Evolutionary conservation across 495 filamentous ascomycete species (phyloP).

Genomic region (Pseudomonodictys pantanalensis): DNA sequence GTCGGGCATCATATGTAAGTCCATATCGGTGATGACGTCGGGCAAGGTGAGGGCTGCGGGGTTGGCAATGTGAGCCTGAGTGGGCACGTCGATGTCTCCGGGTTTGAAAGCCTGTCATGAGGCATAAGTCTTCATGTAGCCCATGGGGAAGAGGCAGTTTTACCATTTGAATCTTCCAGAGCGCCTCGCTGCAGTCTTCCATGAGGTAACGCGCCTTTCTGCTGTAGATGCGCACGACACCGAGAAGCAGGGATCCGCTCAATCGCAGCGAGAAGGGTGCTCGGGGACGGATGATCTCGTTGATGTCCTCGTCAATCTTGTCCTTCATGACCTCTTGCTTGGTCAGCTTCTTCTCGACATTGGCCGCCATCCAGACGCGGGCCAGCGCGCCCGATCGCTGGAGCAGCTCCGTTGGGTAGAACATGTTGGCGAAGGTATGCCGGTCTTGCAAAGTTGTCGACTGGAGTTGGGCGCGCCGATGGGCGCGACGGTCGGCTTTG

Average conservation of each 20-base stretch:
- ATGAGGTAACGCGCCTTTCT: constrained; percentile 92
- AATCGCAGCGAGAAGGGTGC: constrained; percentile 92
- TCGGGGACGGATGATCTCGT: constrained; percentile 81
- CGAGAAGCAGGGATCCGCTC: constrained; percentile 88
- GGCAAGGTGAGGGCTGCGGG: constrained; percentile 57
- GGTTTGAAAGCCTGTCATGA: constrained; percentile 50
- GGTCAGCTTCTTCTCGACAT: constrained; percentile 93
- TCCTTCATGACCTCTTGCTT: constrained; percentile 91
- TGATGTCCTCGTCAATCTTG: constrained; percentile 88
- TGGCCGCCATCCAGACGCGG: constrained; percentile 96
- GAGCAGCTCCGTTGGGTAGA: constrained; percentile 94
- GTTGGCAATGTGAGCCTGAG: constrained; percentile 46
- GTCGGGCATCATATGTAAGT: constrained; percentile 61
- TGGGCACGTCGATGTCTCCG: constrained; percentile 54
- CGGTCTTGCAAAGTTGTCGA: neutral
- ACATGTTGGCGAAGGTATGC: constrained; percentile 60
- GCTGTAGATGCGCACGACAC: constrained; percentile 96
- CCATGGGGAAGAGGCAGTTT: constrained; percentile 13
- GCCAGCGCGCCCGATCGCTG: constrained; percentile 96
- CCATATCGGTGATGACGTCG: constrained; percentile 84
- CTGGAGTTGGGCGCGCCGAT: neutral
- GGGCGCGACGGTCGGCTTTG: constrained; percentile 6
- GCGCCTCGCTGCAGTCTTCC: constrained; percentile 94
- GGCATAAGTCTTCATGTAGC: constrained; percentile 13
- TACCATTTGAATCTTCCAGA: constrained; percentile 99